Evolutionary conservation across 2,329 filamentous ascomycete genomes (phyloP), one percentile per base, ranked within the genome.

Genomic region (Plectosphaerella plurivora): DNA sequence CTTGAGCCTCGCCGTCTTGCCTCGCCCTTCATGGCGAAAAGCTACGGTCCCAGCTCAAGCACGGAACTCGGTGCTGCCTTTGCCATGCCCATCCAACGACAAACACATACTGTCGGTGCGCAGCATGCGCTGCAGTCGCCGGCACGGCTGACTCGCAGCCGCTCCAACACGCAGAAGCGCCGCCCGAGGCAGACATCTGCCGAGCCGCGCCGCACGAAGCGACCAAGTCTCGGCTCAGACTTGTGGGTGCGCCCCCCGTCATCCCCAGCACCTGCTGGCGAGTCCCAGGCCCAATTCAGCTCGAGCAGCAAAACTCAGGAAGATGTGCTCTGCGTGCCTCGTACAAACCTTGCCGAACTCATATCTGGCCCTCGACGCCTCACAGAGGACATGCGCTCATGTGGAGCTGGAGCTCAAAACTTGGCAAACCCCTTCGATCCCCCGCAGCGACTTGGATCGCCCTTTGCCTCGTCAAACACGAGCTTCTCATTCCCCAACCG

Each of bases 401-500:
- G 33, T 33, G 16, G 41, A 12, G n/a, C 41, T 12, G 10, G 10
- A 3, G 41, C n/a, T 8, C 24, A 24, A 37, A 24, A 20, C 49
- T 56, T 50, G 22, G 42, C 53, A 55, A 57, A 62, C 59, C 67
- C 72, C 7, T 61, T 64, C 1, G 64, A 64, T 3, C 68, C 68
- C 2, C 76, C 74, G 41, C 70, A 74, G 14, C 75, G 81, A 7
- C 72, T 86, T 4, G 80, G 83, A 28, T 86, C 83, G 5, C 83
- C 83, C 0, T 86, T 86, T 56, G 69, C 74, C 8, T 72, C 72
- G 35, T 63, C 72, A 10, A 71, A 65, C 51, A 72, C 76, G 12
- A 83, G 78, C 64, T 53, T 82, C 60, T 85, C 82, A 45, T 83
- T 85, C 56, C 83, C 83, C n/a, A 81, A 79, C 53, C 75, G 83